Conservation (phyloP, 164 flowering plant genomes). For the Nymphaea thermarum region DNA sequence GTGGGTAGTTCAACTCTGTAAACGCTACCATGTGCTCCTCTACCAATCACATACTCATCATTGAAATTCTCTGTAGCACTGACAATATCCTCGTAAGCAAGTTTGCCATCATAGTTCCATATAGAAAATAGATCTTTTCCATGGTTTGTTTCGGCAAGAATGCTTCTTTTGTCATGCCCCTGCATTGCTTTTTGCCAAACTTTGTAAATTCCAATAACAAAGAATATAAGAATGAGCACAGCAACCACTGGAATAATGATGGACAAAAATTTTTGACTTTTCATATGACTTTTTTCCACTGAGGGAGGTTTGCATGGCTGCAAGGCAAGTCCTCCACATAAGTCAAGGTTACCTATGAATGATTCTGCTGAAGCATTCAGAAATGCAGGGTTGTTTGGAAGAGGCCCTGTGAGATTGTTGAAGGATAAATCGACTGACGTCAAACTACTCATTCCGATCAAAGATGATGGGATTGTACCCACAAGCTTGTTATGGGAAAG, state of each 20-base stretch:
- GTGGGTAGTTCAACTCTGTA: conserved; percentile 12
- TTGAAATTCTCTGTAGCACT: conserved; percentile 1
- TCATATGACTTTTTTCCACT: neutral
- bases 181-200: neutral
- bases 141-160: neutral
- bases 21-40: conserved; percentile 7
- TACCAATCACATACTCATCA: neutral
- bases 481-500: conserved; percentile 16
- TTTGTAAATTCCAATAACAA: neutral
- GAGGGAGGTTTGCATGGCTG: neutral
- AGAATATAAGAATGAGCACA: neutral
- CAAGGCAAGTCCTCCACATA: conserved; percentile 1
- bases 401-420: conserved; percentile 16
- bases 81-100: conserved; percentile 1
- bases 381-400: conserved; percentile 11
- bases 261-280: neutral
- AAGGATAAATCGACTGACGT: conserved; percentile 14
- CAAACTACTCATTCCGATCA: conserved; percentile 11
- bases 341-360: conserved; percentile 11
- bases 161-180: neutral
- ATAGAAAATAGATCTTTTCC: neutral
- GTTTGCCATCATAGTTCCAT: conserved; percentile 2
- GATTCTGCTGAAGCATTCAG: conserved; percentile 7
- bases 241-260: neutral
- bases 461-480: conserved; percentile 10